phyloP scores from a whole-genome alignment of 192 early-diverging fungal species.

The Oehlia diaphana region DNA sequence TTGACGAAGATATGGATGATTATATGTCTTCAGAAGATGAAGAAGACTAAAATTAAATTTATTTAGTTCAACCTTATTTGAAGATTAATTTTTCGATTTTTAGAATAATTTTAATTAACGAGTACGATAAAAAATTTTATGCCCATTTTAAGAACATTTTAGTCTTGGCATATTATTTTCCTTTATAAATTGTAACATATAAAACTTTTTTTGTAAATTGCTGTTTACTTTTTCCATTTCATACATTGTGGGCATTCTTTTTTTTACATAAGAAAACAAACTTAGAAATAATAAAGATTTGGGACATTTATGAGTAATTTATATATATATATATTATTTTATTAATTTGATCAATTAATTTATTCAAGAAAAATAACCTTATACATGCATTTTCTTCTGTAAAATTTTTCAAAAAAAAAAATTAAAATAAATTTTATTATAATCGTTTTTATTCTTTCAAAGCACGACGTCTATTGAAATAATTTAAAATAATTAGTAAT shows the following conservation, averaged over 20 bases:
- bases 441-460: too few species aligned
- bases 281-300: slow-evolving; percentile 4
- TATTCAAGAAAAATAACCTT: too few species aligned
- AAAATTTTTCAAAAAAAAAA: not conserved
- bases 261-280: not conserved
- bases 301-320: slow-evolving; percentile 6
- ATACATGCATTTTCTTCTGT: too few species aligned
- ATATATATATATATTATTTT: not conserved
- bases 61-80: not conserved
- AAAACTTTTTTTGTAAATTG: slow-evolving; percentile 13
- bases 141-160: not conserved
- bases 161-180: not conserved
- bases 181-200: slow-evolving; percentile 6
- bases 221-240: slow-evolving; percentile 6
- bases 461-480: slow-evolving; percentile 3
- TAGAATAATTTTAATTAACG: slow-evolving; percentile 4
- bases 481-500: not conserved
- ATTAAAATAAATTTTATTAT: too few species aligned
- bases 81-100: not conserved
- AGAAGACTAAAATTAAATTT: slow-evolving; percentile 21
- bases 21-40: slow-evolving; percentile 39
- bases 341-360: not conserved
- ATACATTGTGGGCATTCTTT: not conserved
- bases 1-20: slow-evolving; percentile 34
- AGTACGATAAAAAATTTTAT: not conserved